phyloP scores from a whole-genome alignment of 1,284 basidiomycete genomes.

The Boletus coffeatus region DNA sequence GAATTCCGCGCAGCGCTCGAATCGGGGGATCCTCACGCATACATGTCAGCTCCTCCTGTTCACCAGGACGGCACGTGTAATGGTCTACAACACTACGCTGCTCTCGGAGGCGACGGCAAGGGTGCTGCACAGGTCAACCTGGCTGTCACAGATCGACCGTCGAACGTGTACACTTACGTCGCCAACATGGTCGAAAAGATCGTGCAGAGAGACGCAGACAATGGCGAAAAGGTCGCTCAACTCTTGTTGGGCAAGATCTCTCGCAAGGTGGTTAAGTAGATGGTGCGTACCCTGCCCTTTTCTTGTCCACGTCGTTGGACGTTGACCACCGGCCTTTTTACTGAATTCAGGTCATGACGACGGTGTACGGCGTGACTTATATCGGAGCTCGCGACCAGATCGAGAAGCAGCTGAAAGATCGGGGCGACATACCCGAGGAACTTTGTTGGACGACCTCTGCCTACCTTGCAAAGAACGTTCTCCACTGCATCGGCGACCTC shows the following conservation, averaged over 20 bases:
- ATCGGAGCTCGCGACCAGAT: conserved; percentile 96
- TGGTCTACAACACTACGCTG: conserved; percentile 98
- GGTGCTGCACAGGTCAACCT: conserved; percentile 96
- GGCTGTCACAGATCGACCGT: conserved; percentile 78
- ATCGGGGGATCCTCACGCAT: conserved; percentile 68
- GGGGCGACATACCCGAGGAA: conserved; percentile 70
- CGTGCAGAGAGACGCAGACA: conserved; percentile 30
- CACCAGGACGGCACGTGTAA: conserved; percentile 99
- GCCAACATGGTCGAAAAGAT: conserved; percentile 72
- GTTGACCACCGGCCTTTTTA: neutral
- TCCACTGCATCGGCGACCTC: conserved; percentile 87
- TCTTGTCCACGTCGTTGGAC: conserved; percentile 1
- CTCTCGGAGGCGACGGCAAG: conserved; percentile 87
- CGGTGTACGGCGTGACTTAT: conserved; percentile 97
- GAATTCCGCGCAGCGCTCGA: conserved; percentile 80
- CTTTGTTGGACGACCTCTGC: conserved; percentile 72
- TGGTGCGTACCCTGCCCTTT: conserved; percentile 42
- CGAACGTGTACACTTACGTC: conserved; percentile 97
- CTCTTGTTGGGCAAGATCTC: conserved; percentile 79
- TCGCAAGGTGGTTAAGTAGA: conserved; percentile 98
- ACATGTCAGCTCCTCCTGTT: conserved; percentile 77
- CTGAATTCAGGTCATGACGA: conserved; percentile 84
- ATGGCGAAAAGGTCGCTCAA: conserved; percentile 52
- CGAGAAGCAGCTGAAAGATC: conserved; percentile 80
- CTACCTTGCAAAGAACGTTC: conserved; percentile 79